Base-by-base conservation (phyloP, 2,329 filamentous ascomycete species). In the Rhytidhysteron rufulum region DNA sequence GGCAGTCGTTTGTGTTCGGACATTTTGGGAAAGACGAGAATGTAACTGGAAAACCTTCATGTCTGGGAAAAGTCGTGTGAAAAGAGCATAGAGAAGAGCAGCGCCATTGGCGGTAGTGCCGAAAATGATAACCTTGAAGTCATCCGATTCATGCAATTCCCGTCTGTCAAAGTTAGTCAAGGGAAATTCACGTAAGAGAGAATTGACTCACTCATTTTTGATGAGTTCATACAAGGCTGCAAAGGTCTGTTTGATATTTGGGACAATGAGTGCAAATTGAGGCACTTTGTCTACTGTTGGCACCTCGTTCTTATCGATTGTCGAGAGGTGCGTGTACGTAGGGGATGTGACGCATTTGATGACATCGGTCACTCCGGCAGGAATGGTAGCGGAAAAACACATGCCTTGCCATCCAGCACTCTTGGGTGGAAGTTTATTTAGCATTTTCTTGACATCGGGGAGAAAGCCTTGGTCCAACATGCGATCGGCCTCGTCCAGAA, bases 391-490 rank as follows among this genome's bases (percentile, higher is more conserved):
- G 9, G 63, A 68, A 55, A 72, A 73, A 53, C 68, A 71, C 68
- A 72, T 72, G 39, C 73, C 73, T 45, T 73, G 70, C 68, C 70
- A 71, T 37, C 70, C 71, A 5, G 60, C 50, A 41, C 54, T 64
- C 63, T 78, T 78, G 5, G 70, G 63, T 8, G 76, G 76, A 32
- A 80, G 67, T 24, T 67, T 63, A 17, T 59, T 62, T 21, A 79
- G 63, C 24, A 80, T 77, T 36, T 71, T 64, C 49, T 71, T 72
- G 40, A 79, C 70, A 17, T 72, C 74, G 9, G 69, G 67, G 19
- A 76, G 62, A 48, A 79, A 79, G 18, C 77, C 76, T 37, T 71
- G 60, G 30, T 78, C 70, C 16, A 78, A 64, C 44, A 72, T 72
- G 37, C 69, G 62, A 38, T 74, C 70, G 16, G 60, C 63, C 37